These are phyloP conservation scores for Iberis pinnata DNA, from an alignment of 345 rosid species.

Conservation along the genomic window DNA sequence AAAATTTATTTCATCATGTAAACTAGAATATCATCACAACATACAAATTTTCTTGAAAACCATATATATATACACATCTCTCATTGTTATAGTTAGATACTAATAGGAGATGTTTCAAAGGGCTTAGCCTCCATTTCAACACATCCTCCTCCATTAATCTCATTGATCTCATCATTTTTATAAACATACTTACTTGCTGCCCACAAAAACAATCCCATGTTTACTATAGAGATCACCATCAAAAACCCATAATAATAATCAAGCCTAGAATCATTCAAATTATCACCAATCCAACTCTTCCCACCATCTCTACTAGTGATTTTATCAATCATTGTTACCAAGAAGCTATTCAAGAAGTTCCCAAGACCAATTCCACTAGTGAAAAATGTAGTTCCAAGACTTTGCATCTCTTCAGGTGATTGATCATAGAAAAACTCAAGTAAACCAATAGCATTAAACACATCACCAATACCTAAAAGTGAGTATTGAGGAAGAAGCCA, in stretches of 20 bases:
- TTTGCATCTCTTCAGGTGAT: constrained; percentile 84
- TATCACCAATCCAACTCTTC: constrained; percentile 81
- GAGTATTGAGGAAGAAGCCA: constrained; percentile 66
- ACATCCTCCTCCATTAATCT: constrained; percentile 34
- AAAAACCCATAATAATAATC: constrained; percentile 76
- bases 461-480: constrained; percentile 68
- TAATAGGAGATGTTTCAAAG: constrained; percentile 54
- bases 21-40: constrained; percentile 15
- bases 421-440: constrained; percentile 91
- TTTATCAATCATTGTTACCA: not conserved
- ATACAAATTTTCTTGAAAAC: constrained; percentile 1
- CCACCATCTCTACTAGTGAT: constrained; percentile 31
- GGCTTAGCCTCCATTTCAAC: constrained; percentile 44
- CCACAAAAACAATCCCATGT: constrained; percentile 62
- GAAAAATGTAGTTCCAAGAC: constrained; percentile 31
- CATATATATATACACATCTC: constrained; percentile 34
- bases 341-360: constrained; percentile 40
- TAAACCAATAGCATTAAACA: constrained; percentile 67
- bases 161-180: constrained; percentile 54
- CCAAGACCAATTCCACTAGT: constrained; percentile 44
- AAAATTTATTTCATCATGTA: constrained; percentile 24
- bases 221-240: constrained; percentile 48
- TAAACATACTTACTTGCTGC: constrained; percentile 60
- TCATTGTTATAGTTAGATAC: constrained; percentile 22
- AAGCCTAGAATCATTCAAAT: constrained; percentile 67